Percentiles rank a stretch among this genome's conserved stretches.
Evolutionary conservation across 148 eudicot genomes (phyloP).

Genomic region (Diospyros lotus): DNA sequence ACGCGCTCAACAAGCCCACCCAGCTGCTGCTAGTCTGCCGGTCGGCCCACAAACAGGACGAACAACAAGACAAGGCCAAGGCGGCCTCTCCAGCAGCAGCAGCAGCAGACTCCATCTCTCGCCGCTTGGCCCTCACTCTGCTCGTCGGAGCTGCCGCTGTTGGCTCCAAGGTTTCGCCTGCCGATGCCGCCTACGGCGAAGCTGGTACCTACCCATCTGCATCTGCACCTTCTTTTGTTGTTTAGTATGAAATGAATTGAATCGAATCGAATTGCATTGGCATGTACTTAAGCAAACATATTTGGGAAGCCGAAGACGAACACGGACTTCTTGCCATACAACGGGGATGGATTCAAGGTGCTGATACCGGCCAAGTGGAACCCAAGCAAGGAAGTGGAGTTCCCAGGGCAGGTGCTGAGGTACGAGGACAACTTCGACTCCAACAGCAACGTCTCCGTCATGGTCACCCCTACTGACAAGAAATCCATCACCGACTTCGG

Average conservation of each 20-base stretch:
- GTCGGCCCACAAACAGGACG: slow-evolving; percentile 55
- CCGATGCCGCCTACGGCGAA: slow-evolving; percentile 97
- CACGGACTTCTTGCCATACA: slow-evolving; percentile 70
- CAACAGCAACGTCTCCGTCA: slow-evolving; percentile 64
- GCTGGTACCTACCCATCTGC: slow-evolving; percentile 42
- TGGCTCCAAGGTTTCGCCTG: slow-evolving; percentile 88
- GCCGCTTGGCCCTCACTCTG: slow-evolving; percentile 77
- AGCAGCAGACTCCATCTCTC: slow-evolving; percentile 26
- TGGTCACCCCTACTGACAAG: slow-evolving; percentile 77
- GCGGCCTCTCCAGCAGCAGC: slow-evolving; percentile 7
- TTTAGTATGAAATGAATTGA: too few species aligned
- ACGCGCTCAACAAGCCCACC: slow-evolving; percentile 36
- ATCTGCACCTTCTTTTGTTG: too few species aligned
- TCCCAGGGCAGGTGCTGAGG: slow-evolving; percentile 83
- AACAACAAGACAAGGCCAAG: slow-evolving; percentile 18
- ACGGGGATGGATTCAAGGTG: slow-evolving; percentile 73
- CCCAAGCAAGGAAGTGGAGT: slow-evolving; percentile 91
- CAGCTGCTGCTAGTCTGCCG: slow-evolving; percentile 46
- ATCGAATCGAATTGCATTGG: background rate
- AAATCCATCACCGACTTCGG: slow-evolving; percentile 87
- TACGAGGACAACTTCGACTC: slow-evolving; percentile 94
- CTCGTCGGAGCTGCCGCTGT: slow-evolving; percentile 89
- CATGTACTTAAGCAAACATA: slow-evolving; percentile 67
- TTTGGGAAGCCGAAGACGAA: slow-evolving; percentile 88
- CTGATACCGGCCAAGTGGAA: slow-evolving; percentile 86